Percentiles rank a stretch among this genome's conserved stretches.
These are phyloP conservation scores for Ascoidea tarda DNA, from an alignment of 805 yeast species.

Conservation along the genomic window DNA sequence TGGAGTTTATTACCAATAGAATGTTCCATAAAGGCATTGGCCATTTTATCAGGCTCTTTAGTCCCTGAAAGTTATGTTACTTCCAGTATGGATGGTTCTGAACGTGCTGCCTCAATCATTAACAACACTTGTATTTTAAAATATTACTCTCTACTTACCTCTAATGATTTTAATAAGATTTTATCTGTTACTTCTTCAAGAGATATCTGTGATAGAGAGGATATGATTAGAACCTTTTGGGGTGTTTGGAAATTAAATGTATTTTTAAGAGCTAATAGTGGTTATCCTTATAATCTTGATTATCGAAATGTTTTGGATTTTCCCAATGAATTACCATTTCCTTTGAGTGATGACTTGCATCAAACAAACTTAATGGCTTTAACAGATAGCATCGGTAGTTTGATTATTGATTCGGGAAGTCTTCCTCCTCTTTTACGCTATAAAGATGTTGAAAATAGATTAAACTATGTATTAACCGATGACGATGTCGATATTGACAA, in stretches of 20 bases:
- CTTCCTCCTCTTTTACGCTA: conserved; percentile 8
- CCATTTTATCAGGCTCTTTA: conserved; percentile 17
- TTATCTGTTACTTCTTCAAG: conserved; percentile 17
- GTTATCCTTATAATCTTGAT: conserved; percentile 19
- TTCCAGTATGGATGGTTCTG: conserved; percentile 17
- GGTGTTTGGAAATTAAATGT: conserved; percentile 22
- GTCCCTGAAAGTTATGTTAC: conserved; percentile 17
- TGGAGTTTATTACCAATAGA: conserved; percentile 18
- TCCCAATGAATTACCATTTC: conserved; percentile 21
- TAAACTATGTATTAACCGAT: conserved; percentile 6
- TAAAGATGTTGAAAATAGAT: conserved; percentile 9
- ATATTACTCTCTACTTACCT: conserved; percentile 6
- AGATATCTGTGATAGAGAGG: conserved; percentile 20
- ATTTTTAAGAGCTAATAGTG: conserved; percentile 20
- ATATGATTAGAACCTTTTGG: conserved; percentile 23
- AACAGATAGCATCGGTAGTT: conserved; percentile 9
- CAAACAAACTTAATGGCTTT: conserved; percentile 13
- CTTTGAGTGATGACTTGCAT: conserved; percentile 14
- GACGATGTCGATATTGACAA: conserved; percentile 1
- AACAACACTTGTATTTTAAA: conserved; percentile 8
- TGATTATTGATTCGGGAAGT: conserved; percentile 6
- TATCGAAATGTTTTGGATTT: conserved; percentile 14
- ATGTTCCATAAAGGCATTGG: conserved; percentile 16
- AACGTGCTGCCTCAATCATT: conserved; percentile 12
- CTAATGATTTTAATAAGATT: conserved; percentile 15